Evolutionary conservation across 352 stramenopile genomes (phyloP), one percentile per base, ranked within the genome.

Genomic region (Phytophthora sojae): DNA sequence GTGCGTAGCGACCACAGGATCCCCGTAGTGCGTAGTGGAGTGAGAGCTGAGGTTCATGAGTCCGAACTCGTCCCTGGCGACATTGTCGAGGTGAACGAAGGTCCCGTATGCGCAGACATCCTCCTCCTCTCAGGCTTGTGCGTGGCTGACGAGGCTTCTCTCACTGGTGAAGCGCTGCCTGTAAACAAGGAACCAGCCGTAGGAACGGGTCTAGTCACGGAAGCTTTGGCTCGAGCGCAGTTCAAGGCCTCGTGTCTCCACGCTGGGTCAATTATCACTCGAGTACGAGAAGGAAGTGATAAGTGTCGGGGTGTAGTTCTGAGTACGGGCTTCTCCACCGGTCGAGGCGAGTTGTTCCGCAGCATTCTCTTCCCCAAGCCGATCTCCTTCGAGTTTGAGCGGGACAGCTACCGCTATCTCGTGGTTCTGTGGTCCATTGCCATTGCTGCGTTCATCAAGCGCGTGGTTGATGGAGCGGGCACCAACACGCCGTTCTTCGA

Each of bases 1-100:
- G 79, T 90, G 25, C 49, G 32, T 6, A 87, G 78, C 9, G 55
- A 89, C 51, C 55, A 68, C 39, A 59, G 50, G 0, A 65, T 91
- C 39, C 35, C 59, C 5, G 75, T 83, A n/a, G 12, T 82, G 1
- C 77, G 85, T 11, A 47, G 32, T 9, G 63, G 39, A 12, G 51
- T 17, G 6, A 17, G 23, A 6, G 26, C 29, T 9, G 4, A 39
- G 45, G 32, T 87, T 11, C 68, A 81, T 32, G 80, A 88, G 45
- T 50, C 68, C 4, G 75, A 83, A 9, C 60, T 89, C 25, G 78
- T 91, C 12, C 79, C 82, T 1, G 81, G 83, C 25, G 83, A 91
- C 50, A 81, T 91, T 35, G 76, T 91, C 0, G 44, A 75, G 4
- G 50, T 91, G 19, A 53, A 61, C 4, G 62, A 70, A 6, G 80